Base-by-base conservation (phyloP, 805 yeast species). In the Spathaspora passalidarum region DNA sequence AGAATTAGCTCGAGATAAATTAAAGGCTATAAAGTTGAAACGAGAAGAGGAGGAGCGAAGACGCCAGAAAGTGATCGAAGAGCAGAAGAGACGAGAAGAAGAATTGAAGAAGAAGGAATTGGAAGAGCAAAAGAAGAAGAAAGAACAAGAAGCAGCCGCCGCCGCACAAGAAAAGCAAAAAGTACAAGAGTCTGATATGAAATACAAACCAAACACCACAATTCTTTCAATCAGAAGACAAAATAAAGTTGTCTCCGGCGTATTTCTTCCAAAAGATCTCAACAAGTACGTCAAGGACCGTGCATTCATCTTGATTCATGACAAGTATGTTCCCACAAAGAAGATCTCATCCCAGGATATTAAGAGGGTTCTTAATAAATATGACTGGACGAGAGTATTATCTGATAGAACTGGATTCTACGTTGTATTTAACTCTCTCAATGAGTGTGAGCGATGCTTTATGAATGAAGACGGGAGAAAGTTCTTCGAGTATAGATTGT, bases 341-440 rank as follows among this genome's bases (percentile, higher is more conserved):
- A 67, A 71, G 43, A 71, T 82, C 1, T 66, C 73, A 13, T 68
- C 81, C 2, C 73, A 72, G 44, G 88, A 84, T 56, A 67, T 89
- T 44, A 82, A 86, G 54, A 72, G 76, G 21, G 70, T 73, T 23
- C 66, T 88, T 25, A 74, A 74, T 35, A 76, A 73, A 40, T 84
- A 84, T 56, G 79, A 77, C 45, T 85, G 89, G 82, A 77, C 81
- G 0, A 70, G 86, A 45, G 79, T 88, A 2, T 59, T 85, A 41
- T 73, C 80, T 3, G 91, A 86, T 51, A 62, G 61, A 38, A 61
- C 75, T 1, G 96, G 96, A 0, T 84, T 84, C 53, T 88, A 77
- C 54, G 70, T 88, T 32, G 82, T 87, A 1, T 89, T 89, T 63
- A 81, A 81, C 53, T 72, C 76, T 14, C 62, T 75, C 11, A 63